phyloP scores from a whole-genome alignment of 164 flowering plant species.

The Macadamia integrifolia region DNA sequence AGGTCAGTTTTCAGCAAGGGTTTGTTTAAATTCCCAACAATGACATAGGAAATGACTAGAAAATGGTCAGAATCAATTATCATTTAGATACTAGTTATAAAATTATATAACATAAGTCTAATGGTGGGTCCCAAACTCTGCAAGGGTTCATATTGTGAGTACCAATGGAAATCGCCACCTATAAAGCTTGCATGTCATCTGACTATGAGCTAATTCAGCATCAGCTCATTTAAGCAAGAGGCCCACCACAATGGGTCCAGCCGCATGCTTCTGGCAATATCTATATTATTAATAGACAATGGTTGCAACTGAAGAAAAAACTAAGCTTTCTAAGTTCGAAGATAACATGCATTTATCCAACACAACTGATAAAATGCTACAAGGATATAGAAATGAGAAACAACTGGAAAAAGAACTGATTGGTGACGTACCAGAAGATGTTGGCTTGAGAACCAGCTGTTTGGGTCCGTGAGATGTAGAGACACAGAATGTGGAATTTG shows the following conservation, averaged over 20 bases:
- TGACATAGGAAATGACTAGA: too few species aligned
- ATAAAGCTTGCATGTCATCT: too few species aligned
- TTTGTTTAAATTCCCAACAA: too few species aligned
- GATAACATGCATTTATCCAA: not conserved
- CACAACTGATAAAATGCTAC: not conserved
- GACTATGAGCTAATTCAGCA: not conserved
- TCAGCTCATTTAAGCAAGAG: not conserved
- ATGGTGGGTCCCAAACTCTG: not conserved
- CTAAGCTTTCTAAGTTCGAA: not conserved
- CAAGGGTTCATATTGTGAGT: not conserved
- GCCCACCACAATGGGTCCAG: not conserved
- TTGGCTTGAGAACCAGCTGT: constrained; percentile 23
- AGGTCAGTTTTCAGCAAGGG: too few species aligned
- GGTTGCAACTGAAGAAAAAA: not conserved
- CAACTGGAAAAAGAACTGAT: not conserved
- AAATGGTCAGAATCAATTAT: too few species aligned
- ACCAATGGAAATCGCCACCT: too few species aligned
- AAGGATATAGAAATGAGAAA: not conserved
- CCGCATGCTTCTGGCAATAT: not conserved
- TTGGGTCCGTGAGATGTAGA: constrained; percentile 11
- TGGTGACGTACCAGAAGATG: constrained; percentile 31
- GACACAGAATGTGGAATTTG: constrained; percentile 18
- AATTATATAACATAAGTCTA: not conserved
- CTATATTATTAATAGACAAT: not conserved
- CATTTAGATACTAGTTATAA: too few species aligned